A percentile compares a stretch with the other conserved stretches of the same genome.
Conservation (phyloP, 495 filamentous ascomycete species). For the Neurospora pannonica region DNA sequence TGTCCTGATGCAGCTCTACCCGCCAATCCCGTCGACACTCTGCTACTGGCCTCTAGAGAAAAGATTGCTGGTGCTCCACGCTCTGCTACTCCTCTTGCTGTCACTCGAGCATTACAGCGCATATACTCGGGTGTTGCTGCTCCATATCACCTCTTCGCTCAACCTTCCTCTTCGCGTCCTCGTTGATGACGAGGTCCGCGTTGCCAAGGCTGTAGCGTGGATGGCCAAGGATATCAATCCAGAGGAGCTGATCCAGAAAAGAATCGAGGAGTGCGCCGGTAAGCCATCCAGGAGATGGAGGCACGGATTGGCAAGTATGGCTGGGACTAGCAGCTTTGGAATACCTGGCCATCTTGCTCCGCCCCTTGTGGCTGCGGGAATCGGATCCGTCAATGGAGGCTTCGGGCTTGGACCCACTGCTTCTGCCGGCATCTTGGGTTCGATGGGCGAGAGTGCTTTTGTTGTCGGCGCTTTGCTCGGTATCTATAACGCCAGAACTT, state of each 20-base stretch:
- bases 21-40: constrained; percentile 35
- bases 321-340: constrained; percentile 61
- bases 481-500: constrained; percentile 78
- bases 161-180: constrained; percentile 54
- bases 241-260: constrained; percentile 57
- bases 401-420: constrained; percentile 59
- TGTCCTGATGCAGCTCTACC: constrained; percentile 31
- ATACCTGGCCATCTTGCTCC: constrained; percentile 71
- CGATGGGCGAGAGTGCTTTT: constrained; percentile 65
- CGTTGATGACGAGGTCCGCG: constrained; percentile 60
- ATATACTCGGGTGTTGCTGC: constrained; percentile 64
- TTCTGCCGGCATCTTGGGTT: constrained; percentile 69
- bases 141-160: constrained; percentile 60
- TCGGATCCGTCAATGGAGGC: constrained; percentile 75
- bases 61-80: constrained; percentile 40
- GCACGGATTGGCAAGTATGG: constrained; percentile 48
- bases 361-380: constrained; percentile 69
- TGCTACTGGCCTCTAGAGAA: constrained; percentile 33
- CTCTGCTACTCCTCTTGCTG: constrained; percentile 63
- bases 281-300: constrained; percentile 65
- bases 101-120: constrained; percentile 74
- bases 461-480: constrained; percentile 81
- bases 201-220: constrained; percentile 65
- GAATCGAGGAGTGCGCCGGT: constrained; percentile 48
- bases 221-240: constrained; percentile 60